Base-by-base conservation (phyloP, 208 protist species). In the Tritrichomonas musculus region DNA sequence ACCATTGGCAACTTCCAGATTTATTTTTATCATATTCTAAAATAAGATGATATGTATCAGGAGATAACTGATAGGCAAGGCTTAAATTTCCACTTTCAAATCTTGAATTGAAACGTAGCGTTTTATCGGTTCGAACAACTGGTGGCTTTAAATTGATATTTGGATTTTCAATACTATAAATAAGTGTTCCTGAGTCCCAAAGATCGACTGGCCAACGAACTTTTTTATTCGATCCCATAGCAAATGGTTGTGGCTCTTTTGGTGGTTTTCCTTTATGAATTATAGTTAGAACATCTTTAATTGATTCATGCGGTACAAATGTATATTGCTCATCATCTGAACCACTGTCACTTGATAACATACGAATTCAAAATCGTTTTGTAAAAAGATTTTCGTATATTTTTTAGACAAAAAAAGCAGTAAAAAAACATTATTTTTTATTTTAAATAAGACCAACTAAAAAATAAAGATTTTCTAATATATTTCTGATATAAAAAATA, bases 11-110 rank as follows among this genome's bases (percentile, higher is more conserved):
- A 13, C 25, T 53, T n/a, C 41, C 73, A 27, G 41, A 13, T 84
- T 49, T 20, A 30, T 84, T 84, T 30, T 53, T 33, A 53, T 84
- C 73, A 30, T 84, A 84, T 53, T 84, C 73, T 3, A 84, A 44
- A 53, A 84, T 53, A 25, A 49, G 36, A 20, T 84, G 73, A n/a
- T 84, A 84, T 13, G 44, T 47, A n/a, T 84, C 44, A 0, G 41
- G 41, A 39, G 8, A n/a, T 11, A 84, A 13, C 8, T 84, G 27
- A 30, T 47, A 53, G 22, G 44, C 73, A 9, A 27, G 27, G 9
- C 25, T 8, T 33, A 84, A n/a, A 53, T 84, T 84, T 33, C 73
- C 73, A 53, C 73, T 84, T 84, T 84, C 73, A n/a, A 84, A 84
- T 53, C 44, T 49, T 2, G 73, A 84, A 53, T 84, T 44, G 44